phyloP scores from a whole-genome alignment of 306 rosid species.

The Medicago lupulina region DNA sequence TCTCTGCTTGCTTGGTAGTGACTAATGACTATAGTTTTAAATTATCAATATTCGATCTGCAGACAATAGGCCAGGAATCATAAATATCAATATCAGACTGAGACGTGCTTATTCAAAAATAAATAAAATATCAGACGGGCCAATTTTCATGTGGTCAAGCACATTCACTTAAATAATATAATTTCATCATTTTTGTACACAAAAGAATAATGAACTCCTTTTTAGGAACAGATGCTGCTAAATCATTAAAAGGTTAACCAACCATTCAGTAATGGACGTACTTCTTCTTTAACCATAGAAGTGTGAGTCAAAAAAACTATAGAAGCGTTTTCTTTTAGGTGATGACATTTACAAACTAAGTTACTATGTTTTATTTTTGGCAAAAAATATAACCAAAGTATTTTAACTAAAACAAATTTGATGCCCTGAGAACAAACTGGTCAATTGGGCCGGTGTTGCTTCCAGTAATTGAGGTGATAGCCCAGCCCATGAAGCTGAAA shows the following conservation, averaged over 20 bases:
- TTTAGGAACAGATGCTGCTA: conserved; percentile 18
- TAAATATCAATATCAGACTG: conserved; percentile 7
- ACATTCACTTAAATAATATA: conserved; percentile 17
- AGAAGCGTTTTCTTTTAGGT: neutral
- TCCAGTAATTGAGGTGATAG: neutral
- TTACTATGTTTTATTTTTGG: neutral
- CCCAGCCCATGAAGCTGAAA: neutral
- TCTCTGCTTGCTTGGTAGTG: conserved; percentile 11
- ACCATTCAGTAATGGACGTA: neutral
- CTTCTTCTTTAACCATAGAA: neutral
- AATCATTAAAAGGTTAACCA: conserved; percentile 31
- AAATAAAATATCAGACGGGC: neutral
- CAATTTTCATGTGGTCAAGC: conserved; percentile 30
- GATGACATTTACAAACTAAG: neutral
- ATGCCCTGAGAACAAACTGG: neutral
- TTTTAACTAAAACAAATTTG: no score
- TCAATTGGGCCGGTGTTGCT: neutral
- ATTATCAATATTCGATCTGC: conserved; percentile 20
- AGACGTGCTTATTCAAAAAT: neutral
- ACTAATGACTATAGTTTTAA: neutral
- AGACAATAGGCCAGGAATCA: conserved; percentile 23
- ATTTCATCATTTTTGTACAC: neutral
- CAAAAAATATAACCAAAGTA: neutral
- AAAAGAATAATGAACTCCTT: neutral
- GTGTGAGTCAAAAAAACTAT: no score